Evolutionary conservation across 1,284 basidiomycete species (phyloP), one percentile per base, ranked within the genome.

Genomic region (Serendipita sp.): DNA sequence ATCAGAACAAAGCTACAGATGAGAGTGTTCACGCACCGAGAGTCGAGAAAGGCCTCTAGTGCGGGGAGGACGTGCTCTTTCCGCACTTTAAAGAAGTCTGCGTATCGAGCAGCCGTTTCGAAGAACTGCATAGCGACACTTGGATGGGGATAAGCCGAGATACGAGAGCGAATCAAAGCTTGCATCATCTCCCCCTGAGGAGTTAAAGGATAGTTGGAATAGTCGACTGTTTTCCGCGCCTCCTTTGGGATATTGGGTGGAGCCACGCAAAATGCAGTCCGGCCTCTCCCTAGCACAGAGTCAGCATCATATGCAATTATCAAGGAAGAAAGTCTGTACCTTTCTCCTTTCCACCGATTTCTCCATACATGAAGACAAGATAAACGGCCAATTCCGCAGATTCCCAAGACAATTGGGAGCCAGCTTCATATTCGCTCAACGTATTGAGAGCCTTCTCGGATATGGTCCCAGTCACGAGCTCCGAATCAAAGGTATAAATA

Each of bases 1-100:
- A 17, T 26, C 32, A 53, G 8, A 4, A 4, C 2, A 60, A 58
- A 3, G 32, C 13, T 12, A 12, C 13, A 3, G 15, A 50, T 60
- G 10, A 13, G 60, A 30, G 17, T 8, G 5, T 49, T 6, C 53
- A 71, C 82, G 67, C 70, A 92, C 91, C 89, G 80, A 67, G 74
- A 68, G 70, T 91, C 93, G 32, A 99, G 81, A 79, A 99, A 93
- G 1, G 91, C 88, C 69, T 94, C 87, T 58, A 99, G 76, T 3
- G 91, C 84, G 30, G 90, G 87, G 70, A 89, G 78, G 66, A 98
- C 88, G 68, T 87, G 88, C 66, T 92, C 84, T 71, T 88, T 87
- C 66, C 91, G 85, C 41, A 93, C 84, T 73, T 91, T 93, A 83
- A 98, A 99, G 73, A 98, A 98, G 71, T 98, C 93, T 44, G 86